These are phyloP conservation scores for Boeremia exigua DNA, from an alignment of 2,329 filamentous ascomycete species.

Conservation along the genomic window DNA sequence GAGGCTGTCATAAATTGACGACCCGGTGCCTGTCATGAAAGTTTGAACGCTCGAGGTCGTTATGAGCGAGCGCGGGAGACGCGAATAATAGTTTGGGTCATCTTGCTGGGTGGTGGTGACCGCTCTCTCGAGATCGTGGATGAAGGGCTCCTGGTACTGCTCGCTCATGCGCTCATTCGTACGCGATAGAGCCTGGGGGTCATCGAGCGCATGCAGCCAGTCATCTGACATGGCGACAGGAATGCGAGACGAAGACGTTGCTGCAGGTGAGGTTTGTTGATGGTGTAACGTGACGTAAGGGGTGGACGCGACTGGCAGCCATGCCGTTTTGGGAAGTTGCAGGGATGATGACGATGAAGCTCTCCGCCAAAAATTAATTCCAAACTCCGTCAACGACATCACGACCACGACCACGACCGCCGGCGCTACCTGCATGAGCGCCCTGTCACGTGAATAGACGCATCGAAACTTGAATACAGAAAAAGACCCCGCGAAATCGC, in stretches of 20 bases:
- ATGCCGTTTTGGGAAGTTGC: background rate
- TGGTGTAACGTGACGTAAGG: conserved; percentile 32
- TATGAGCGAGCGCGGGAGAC: conserved; percentile 41
- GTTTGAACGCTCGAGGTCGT: conserved; percentile 44
- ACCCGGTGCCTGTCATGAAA: conserved; percentile 54
- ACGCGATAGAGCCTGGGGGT: background rate
- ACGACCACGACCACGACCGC: background rate
- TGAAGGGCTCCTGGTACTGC: conserved; percentile 32
- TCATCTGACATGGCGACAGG: background rate
- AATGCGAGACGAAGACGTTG: background rate
- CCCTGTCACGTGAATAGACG: background rate
- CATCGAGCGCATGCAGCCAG: background rate
- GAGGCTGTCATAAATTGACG: conserved; percentile 45
- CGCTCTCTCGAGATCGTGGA: conserved; percentile 35
- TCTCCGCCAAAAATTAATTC: conserved; percentile 34
- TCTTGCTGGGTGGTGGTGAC: conserved; percentile 31
- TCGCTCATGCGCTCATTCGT: conserved; percentile 1
- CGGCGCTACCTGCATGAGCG: background rate
- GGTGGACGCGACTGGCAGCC: conserved; percentile 14
- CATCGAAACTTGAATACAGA: background rate
- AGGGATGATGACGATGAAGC: conserved; percentile 18
- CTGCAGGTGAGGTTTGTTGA: conserved; percentile 2
- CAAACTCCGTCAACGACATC: conserved; percentile 33
- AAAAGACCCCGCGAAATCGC: background rate
- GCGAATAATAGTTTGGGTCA: conserved; percentile 51